phyloP scores from a whole-genome alignment of 83 land plant genomes.

The Picea abies region DNA sequence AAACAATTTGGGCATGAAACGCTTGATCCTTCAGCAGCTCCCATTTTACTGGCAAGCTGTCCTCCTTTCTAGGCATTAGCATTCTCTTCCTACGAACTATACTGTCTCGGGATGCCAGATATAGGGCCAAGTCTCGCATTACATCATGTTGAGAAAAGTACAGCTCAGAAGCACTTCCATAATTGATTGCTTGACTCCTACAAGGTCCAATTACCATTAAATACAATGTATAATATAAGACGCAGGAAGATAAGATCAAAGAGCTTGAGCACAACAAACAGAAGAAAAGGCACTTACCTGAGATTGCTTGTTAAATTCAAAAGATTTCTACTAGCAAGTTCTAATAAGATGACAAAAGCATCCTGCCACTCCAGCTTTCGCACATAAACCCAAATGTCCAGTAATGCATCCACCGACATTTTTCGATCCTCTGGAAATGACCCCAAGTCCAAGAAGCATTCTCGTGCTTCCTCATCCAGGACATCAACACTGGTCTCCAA shows the following conservation, averaged over 20 bases:
- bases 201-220: no score
- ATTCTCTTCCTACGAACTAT: constrained; percentile 30
- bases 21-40: constrained; percentile 33
- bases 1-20: constrained; percentile 54
- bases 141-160: constrained; percentile 63
- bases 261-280: no score
- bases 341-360: constrained; percentile 49
- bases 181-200: no score
- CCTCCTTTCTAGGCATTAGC: constrained; percentile 55
- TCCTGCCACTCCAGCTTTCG: constrained; percentile 56
- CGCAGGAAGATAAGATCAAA: no score
- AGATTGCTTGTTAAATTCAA: constrained; percentile 46
- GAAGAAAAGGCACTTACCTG: background rate
- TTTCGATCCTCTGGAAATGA: constrained; percentile 61
- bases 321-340: constrained; percentile 53
- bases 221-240: no score
- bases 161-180: constrained; percentile 40
- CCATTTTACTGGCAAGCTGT: constrained; percentile 55
- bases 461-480: constrained; percentile 32
- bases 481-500: constrained; percentile 42
- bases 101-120: constrained; percentile 26
- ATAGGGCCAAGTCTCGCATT: constrained; percentile 63
- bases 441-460: constrained; percentile 68
- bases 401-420: constrained; percentile 50
- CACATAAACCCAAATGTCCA: constrained; percentile 60